phyloP scores from a whole-genome alignment of 768 basidiomycete species.

The Mycena galericulata region DNA sequence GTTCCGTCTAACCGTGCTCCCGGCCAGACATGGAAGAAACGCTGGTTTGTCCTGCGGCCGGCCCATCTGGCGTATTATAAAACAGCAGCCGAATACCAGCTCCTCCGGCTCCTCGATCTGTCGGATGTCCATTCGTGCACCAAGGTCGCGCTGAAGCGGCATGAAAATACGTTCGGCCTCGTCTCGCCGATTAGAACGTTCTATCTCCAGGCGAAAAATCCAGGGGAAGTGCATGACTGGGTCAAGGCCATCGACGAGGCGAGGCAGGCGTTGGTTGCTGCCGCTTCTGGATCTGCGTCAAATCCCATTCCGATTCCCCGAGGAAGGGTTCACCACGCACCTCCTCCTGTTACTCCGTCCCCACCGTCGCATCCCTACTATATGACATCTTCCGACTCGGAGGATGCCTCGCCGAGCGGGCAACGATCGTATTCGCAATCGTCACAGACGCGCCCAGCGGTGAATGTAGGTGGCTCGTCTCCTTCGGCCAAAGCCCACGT shows the following conservation, averaged over 20 bases:
- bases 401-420: conserved; percentile 68
- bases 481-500: conserved; percentile 43
- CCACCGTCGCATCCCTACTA: conserved; percentile 61
- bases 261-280: conserved; percentile 71
- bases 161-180: conserved; percentile 90
- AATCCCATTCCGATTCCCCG: conserved; percentile 67
- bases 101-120: conserved; percentile 89
- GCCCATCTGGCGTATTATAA: conserved; percentile 98
- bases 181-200: conserved; percentile 92
- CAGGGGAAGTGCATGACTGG: conserved; percentile 85
- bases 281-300: conserved; percentile 67
- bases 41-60: conserved; percentile 96
- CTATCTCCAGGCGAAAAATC: conserved; percentile 85
- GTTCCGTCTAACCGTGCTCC: background rate
- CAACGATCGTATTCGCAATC: conserved; percentile 57
- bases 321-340: conserved; percentile 39
- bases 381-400: conserved; percentile 84
- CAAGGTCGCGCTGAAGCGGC: conserved; percentile 88
- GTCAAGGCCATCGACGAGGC: conserved; percentile 85
- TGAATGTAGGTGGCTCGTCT: conserved; percentile 43
- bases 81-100: conserved; percentile 92
- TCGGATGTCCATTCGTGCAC: conserved; percentile 92
- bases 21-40: conserved; percentile 96
- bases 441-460: conserved; percentile 56
- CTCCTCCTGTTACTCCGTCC: conserved; percentile 57